Percentiles rank a stretch among this genome's conserved stretches.
Conservation (phyloP, 2,329 filamentous ascomycete species). For the Didymella lethalis region DNA sequence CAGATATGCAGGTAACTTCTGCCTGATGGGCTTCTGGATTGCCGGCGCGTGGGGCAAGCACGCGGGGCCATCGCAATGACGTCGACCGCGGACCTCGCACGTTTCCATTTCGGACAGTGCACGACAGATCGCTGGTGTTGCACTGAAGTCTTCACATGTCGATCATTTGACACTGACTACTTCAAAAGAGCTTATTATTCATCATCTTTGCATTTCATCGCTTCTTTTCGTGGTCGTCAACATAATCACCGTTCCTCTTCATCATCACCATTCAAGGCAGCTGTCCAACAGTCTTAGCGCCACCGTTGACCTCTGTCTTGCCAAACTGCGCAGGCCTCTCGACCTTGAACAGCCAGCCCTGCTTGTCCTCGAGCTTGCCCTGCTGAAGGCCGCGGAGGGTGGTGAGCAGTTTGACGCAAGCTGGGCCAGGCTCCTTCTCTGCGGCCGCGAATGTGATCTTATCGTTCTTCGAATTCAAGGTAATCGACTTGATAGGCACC, state of each 20-base stretch:
- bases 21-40: constrained; percentile 27
- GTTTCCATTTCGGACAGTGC: constrained; percentile 22
- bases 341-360: constrained; percentile 71
- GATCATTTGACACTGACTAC: background rate
- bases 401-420: constrained; percentile 74
- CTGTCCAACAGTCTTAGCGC: constrained; percentile 45
- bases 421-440: constrained; percentile 74
- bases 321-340: constrained; percentile 51
- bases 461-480: constrained; percentile 67
- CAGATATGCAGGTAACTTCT: constrained; percentile 25
- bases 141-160: background rate
- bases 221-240: background rate
- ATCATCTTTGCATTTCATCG: background rate
- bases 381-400: constrained; percentile 86
- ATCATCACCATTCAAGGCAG: constrained; percentile 36
- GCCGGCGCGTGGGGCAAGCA: constrained; percentile 17
- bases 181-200: background rate
- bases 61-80: constrained; percentile 26
- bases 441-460: constrained; percentile 64
- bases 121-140: constrained; percentile 16
- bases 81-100: constrained; percentile 14
- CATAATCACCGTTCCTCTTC: constrained; percentile 1
- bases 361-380: constrained; percentile 77
- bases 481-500: constrained; percentile 91
- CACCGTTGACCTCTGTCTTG: constrained; percentile 31